Percentiles rank a stretch among this genome's conserved stretches.
Conservation (phyloP, 306 rosid genomes). For the Begonia loranthoides region DNA sequence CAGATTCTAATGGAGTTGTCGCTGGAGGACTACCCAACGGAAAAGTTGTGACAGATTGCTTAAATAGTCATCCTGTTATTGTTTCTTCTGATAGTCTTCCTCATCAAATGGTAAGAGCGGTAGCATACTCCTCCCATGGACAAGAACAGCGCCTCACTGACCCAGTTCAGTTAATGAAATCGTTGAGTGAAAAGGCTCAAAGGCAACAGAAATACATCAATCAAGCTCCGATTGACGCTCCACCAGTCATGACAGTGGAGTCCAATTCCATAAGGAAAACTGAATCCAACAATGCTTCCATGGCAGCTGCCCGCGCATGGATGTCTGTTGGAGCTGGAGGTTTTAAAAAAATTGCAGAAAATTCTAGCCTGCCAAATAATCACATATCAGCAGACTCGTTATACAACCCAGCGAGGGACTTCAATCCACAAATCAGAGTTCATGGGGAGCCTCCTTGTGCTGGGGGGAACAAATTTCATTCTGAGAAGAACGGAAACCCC, state of each 20-base stretch:
- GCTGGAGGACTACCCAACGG: conserved; percentile 62
- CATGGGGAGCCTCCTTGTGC: conserved; percentile 46
- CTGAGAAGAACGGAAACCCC: conserved; percentile 47
- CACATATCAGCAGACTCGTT: conserved; percentile 71
- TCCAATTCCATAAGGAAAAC: conserved; percentile 39
- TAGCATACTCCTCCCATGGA: conserved; percentile 39
- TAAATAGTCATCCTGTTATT: conserved; percentile 31
- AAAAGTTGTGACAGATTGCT: conserved; percentile 21
- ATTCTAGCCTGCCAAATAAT: conserved; percentile 37
- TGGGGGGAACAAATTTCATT: conserved; percentile 44
- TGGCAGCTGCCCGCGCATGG: conserved; percentile 96
- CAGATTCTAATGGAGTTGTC: conserved; percentile 40
- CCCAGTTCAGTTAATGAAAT: conserved; percentile 73
- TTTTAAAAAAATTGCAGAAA: conserved; percentile 60
- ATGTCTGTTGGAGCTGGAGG: conserved; percentile 95
- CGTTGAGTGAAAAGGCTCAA: conserved; percentile 54
- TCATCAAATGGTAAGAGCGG: conserved; percentile 35
- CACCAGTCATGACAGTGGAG: conserved; percentile 31
- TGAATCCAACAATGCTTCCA: conserved; percentile 59
- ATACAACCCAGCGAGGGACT: conserved; percentile 57
- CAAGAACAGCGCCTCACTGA: conserved; percentile 59
- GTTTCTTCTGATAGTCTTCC: conserved; percentile 46
- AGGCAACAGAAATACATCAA: conserved; percentile 52
- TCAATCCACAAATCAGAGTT: conserved; percentile 40
- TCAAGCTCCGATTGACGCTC: conserved; percentile 47